These are phyloP conservation scores for Collybiopsis luxurians DNA, from an alignment of 768 basidiomycete genomes.

Conservation along the genomic window DNA sequence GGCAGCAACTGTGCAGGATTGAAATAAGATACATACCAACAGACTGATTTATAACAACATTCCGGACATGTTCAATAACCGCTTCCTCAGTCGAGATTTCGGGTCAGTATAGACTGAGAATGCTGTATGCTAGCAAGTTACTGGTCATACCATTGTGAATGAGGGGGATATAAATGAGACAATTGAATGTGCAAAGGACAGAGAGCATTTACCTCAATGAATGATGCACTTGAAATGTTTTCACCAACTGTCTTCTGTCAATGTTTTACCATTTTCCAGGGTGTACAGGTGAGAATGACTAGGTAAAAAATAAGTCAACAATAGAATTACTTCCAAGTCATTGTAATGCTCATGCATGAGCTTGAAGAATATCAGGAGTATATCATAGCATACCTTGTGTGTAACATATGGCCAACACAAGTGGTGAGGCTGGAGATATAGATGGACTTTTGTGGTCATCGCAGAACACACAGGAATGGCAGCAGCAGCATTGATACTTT, in stretches of 20 bases:
- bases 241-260: constrained; percentile 85
- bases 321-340: constrained; percentile 57
- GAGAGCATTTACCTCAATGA: constrained; percentile 60
- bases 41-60: constrained; percentile 92
- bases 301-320: constrained; percentile 5
- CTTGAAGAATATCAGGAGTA: constrained; percentile 73
- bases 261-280: constrained; percentile 92
- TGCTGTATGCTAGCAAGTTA: neutral
- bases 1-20: neutral
- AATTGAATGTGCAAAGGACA: neutral
- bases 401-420: neutral
- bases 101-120: constrained; percentile 7
- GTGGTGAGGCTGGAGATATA: neutral
- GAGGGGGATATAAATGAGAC: neutral
- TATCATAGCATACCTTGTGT: constrained; percentile 66
- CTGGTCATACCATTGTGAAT: constrained; percentile 76
- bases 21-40: constrained; percentile 53
- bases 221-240: constrained; percentile 80
- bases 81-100: constrained; percentile 77
- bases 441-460: constrained; percentile 78
- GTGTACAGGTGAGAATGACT: constrained; percentile 47
- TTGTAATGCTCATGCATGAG: constrained; percentile 84
- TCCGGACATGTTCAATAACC: constrained; percentile 67
- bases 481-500: constrained; percentile 66
- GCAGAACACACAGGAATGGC: constrained; percentile 86